These are phyloP conservation scores for Blastobotrys raffinosifermentans DNA, from an alignment of 1,139 yeast genomes.

Conservation along the genomic window DNA sequence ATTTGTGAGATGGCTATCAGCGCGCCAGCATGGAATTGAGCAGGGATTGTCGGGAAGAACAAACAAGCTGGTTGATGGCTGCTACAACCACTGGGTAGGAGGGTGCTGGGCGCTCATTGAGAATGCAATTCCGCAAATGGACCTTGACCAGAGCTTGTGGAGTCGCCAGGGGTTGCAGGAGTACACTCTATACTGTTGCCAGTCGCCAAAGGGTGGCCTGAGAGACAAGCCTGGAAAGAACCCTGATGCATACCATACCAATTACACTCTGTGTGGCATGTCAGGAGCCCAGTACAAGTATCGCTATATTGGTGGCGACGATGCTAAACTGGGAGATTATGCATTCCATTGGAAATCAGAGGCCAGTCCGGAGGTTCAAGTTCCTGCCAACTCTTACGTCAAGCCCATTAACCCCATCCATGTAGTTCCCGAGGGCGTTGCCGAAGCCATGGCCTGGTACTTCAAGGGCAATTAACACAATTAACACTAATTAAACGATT, in stretches of 20 bases:
- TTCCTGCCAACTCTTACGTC: constrained; percentile 25
- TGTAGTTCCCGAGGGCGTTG: constrained; percentile 47
- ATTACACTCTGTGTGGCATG: constrained; percentile 74
- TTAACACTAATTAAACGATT: too few relatives aligned
- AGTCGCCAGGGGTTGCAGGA: constrained; percentile 52
- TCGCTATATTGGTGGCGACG: constrained; percentile 24
- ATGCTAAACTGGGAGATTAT: constrained; percentile 21
- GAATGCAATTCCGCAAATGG: constrained; percentile 31
- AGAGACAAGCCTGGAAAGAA: constrained; percentile 79
- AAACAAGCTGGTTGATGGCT: constrained; percentile 91
- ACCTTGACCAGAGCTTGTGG: constrained; percentile 30
- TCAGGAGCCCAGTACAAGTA: constrained; percentile 60
- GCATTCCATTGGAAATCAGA: constrained; percentile 28
- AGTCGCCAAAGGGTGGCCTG: constrained; percentile 64
- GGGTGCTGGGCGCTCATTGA: constrained; percentile 65
- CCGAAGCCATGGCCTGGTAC: constrained; percentile 27
- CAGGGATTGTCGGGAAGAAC: constrained; percentile 90
- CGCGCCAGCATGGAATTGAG: constrained; percentile 64
- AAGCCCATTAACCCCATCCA: constrained; percentile 54
- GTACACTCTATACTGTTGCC: constrained; percentile 75
- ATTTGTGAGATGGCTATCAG: constrained; percentile 53
- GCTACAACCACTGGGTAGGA: constrained; percentile 96
- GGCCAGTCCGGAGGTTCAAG: constrained; percentile 14
- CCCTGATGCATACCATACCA: constrained; percentile 88
- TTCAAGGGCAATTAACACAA: too few relatives aligned